Conservation (phyloP, 495 filamentous ascomycete species). For the Neurospora sp. region DNA sequence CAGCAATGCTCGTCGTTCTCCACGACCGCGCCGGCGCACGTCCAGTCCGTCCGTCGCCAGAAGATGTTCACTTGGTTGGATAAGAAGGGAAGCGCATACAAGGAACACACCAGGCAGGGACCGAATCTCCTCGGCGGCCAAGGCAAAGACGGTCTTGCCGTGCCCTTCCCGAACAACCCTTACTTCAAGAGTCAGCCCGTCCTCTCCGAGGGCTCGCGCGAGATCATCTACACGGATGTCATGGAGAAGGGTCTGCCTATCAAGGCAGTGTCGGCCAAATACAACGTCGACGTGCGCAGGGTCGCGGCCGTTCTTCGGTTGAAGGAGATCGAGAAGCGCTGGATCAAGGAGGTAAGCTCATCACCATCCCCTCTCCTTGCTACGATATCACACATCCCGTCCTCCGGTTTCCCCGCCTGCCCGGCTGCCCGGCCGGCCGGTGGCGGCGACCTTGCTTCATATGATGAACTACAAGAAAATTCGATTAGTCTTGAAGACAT, state of each 20-base stretch:
- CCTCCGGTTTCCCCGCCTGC: not conserved
- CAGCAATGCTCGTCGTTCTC: conserved; percentile 12
- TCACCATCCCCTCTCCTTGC: conserved; percentile 1
- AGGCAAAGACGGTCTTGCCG: not conserved
- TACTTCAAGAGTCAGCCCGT: conserved; percentile 62
- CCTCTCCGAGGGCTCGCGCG: conserved; percentile 63
- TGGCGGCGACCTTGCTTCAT: conserved; percentile 4
- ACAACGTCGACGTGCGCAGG: conserved; percentile 73
- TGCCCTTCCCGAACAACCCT: conserved; percentile 69
- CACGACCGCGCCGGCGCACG: conserved; percentile 8
- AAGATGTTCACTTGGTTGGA: conserved; percentile 13
- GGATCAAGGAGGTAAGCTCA: conserved; percentile 54
- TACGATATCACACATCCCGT: not conserved
- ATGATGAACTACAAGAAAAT: conserved; percentile 66
- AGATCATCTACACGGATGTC: conserved; percentile 63
- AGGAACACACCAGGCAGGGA: not conserved
- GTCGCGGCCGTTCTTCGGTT: conserved; percentile 83
- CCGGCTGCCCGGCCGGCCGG: not conserved
- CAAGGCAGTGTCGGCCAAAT: conserved; percentile 65
- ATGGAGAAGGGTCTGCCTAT: conserved; percentile 55
- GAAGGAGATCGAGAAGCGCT: conserved; percentile 76
- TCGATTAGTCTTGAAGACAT: conserved; percentile 99
- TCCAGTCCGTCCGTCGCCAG: conserved; percentile 8
- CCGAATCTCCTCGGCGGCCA: conserved; percentile 7
- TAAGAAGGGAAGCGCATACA: not conserved